phyloP scores from a whole-genome alignment of 2,329 filamentous ascomycete species.

The Colletotrichum magnum region DNA sequence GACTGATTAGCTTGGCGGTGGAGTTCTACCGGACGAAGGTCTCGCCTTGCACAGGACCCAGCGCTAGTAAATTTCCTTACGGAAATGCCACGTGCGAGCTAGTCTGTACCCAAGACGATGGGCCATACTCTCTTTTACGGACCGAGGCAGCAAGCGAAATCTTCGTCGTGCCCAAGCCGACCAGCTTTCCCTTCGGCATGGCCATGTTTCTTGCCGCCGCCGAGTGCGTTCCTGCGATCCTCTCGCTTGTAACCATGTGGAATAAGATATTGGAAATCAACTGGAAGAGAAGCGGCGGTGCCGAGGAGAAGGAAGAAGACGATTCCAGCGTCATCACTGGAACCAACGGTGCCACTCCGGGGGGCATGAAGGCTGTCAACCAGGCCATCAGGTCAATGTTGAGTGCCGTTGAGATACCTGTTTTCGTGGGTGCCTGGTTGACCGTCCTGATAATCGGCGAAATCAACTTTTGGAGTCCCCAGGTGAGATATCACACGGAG shows the following conservation, averaged over 20 bases:
- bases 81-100: conserved; percentile 60
- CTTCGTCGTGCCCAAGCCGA: conserved; percentile 72
- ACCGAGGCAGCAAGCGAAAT: conserved; percentile 70
- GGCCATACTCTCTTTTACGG: conserved; percentile 70
- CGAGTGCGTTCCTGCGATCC: conserved; percentile 75
- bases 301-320: conserved; percentile 46
- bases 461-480: conserved; percentile 72
- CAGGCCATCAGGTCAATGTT: conserved; percentile 67
- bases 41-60: conserved; percentile 57
- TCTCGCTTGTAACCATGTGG: conserved; percentile 74
- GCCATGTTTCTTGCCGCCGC: conserved; percentile 73
- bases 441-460: conserved; percentile 74
- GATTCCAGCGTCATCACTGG: conserved; percentile 61
- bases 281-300: conserved; percentile 62
- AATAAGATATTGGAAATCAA: conserved; percentile 75
- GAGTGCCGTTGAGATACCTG: conserved; percentile 68
- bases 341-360: conserved; percentile 67
- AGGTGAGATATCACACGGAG: conserved; percentile 72
- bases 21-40: conserved; percentile 73
- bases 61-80: conserved; percentile 60
- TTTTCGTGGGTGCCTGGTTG: conserved; percentile 71
- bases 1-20: conserved; percentile 72
- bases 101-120: conserved; percentile 58
- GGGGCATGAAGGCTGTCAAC: conserved; percentile 68
- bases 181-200: conserved; percentile 69